phyloP scores from a whole-genome alignment of 495 filamentous ascomycete genomes.

The Cryomyces minteri region DNA sequence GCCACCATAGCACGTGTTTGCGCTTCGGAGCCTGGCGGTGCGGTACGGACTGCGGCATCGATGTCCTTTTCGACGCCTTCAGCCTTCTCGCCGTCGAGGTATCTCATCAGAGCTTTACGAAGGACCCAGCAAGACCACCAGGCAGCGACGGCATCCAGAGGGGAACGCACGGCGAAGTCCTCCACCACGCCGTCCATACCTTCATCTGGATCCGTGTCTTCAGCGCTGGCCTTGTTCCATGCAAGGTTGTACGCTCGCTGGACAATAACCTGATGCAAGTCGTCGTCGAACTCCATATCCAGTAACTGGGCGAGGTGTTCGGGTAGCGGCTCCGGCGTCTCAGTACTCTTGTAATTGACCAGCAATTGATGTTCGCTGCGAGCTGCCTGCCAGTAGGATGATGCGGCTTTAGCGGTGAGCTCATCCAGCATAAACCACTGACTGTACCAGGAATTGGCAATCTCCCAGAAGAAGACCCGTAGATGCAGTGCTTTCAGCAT shows the following conservation, averaged over 20 bases:
- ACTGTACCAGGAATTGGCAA: conserved; percentile 44
- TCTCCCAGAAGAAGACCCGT: conserved; percentile 68
- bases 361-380: conserved; percentile 34
- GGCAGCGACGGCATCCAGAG: conserved; percentile 74
- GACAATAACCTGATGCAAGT: conserved; percentile 56
- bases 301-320: conserved; percentile 57
- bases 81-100: conserved; percentile 25
- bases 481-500: conserved; percentile 91
- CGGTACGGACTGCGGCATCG: conserved; percentile 48
- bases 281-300: conserved; percentile 57
- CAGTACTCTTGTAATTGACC: conserved; percentile 8
- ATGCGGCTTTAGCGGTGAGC: conserved; percentile 47
- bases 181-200: conserved; percentile 73
- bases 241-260: conserved; percentile 83
- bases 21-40: conserved; percentile 60
- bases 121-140: conserved; percentile 76
- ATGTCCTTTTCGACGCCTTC: conserved; percentile 37
- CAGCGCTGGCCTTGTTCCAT: conserved; percentile 61
- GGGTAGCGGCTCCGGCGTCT: conserved; percentile 46
- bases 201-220: conserved; percentile 42
- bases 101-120: conserved; percentile 36
- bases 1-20: conserved; percentile 66
- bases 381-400: conserved; percentile 66
- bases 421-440: conserved; percentile 40
- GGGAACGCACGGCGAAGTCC: conserved; percentile 69